phyloP scores from a whole-genome alignment of 2,329 filamentous ascomycete genomes.

The Coleophoma crateriformis region DNA sequence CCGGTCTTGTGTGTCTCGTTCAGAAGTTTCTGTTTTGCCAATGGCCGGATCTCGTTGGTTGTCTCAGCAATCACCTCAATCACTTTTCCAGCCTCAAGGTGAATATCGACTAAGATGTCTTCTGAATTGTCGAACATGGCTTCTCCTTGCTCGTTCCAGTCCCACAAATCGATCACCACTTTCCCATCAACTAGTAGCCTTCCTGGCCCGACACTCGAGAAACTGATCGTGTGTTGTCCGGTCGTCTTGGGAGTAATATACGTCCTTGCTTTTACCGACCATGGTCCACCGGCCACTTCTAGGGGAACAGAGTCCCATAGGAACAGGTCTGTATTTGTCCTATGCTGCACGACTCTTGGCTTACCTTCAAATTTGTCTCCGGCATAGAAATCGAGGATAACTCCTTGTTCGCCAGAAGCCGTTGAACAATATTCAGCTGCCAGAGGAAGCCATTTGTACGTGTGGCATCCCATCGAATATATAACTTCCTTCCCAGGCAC shows the following conservation, averaged over 20 bases:
- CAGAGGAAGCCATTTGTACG: constrained; percentile 60
- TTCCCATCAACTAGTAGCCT: constrained; percentile 54
- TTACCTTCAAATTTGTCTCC: constrained; percentile 57
- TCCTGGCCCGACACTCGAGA: constrained; percentile 62
- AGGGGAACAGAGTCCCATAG: constrained; percentile 65
- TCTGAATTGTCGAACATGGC: constrained; percentile 66
- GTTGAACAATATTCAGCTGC: constrained; percentile 54
- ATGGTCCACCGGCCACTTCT: constrained; percentile 51
- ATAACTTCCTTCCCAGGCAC: constrained; percentile 48
- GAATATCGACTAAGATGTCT: constrained; percentile 55
- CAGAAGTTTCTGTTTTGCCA: constrained; percentile 51
- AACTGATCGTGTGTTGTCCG: constrained; percentile 61
- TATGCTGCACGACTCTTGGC: constrained; percentile 50
- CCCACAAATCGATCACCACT: constrained; percentile 58
- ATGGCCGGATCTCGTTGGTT: constrained; percentile 59
- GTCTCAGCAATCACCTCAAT: constrained; percentile 59
- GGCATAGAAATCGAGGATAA: constrained; percentile 58
- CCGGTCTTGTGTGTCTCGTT: constrained; percentile 61
- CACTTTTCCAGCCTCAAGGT: constrained; percentile 52
- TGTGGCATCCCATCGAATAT: constrained; percentile 58
- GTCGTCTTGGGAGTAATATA: constrained; percentile 51
- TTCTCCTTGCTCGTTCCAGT: constrained; percentile 65
- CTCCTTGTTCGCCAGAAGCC: constrained; percentile 51
- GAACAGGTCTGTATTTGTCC: constrained; percentile 61
- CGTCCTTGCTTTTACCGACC: constrained; percentile 54